phyloP scores from a whole-genome alignment of 495 filamentous ascomycete genomes.

The Pseudoneurospora amorphoporcata region DNA sequence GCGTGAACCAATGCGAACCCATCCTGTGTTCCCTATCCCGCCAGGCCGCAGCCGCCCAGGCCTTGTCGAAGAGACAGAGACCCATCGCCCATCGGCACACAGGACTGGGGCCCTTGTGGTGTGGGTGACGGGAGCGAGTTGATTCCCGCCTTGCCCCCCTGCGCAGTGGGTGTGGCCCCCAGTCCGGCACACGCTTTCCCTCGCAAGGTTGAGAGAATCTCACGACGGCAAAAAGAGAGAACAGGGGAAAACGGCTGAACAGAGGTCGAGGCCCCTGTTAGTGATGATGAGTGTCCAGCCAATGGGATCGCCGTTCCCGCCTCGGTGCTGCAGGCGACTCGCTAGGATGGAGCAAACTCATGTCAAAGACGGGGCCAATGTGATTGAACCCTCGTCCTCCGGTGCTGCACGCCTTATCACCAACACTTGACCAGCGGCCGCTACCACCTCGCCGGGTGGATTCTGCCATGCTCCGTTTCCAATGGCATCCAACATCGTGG shows the following conservation, averaged over 20 bases:
- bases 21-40: background rate
- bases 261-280: conserved; percentile 20
- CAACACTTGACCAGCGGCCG: background rate
- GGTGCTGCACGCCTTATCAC: conserved; percentile 4
- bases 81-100: conserved; percentile 3
- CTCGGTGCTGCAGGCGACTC: conserved; percentile 22
- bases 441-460: background rate
- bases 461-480: background rate
- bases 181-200: conserved; percentile 1
- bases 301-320: conserved; percentile 16
- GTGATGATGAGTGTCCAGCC: conserved; percentile 7
- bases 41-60: background rate
- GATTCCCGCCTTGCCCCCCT: background rate
- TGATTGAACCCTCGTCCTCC: background rate
- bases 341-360: conserved; percentile 16
- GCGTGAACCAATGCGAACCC: background rate
- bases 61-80: conserved; percentile 1
- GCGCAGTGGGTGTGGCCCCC: background rate
- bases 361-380: conserved; percentile 13
- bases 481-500: background rate
- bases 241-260: conserved; percentile 7
- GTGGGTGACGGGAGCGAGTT: background rate
- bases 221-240: conserved; percentile 14
- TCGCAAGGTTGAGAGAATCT: conserved; percentile 6
- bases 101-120: background rate